phyloP scores from a whole-genome alignment of 2,329 filamentous ascomycete genomes.

The Ascochyta fabae region DNA sequence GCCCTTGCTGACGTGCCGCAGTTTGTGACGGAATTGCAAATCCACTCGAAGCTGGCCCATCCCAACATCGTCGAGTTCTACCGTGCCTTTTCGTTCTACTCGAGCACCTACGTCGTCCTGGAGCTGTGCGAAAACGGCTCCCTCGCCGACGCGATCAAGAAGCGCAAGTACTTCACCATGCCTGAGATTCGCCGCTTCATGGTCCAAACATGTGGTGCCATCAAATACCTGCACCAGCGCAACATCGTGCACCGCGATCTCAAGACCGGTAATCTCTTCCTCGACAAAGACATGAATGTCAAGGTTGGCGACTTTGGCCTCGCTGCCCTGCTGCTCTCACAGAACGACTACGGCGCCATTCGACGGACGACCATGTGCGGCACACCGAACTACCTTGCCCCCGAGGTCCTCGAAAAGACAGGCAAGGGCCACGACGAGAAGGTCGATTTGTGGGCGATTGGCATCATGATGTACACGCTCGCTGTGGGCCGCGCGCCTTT shows the following conservation, averaged over 20 bases:
- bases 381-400: slow-evolving; percentile 97
- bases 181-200: slow-evolving; percentile 94
- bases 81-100: slow-evolving; percentile 87
- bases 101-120: slow-evolving; percentile 89
- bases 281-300: slow-evolving; percentile 94
- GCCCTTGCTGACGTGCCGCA: slow-evolving; percentile 45
- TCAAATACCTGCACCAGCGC: slow-evolving; percentile 96
- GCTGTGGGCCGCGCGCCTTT: slow-evolving; percentile 96
- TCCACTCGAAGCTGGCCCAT: slow-evolving; percentile 97
- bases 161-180: slow-evolving; percentile 86
- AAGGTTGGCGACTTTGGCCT: slow-evolving; percentile 98
- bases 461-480: slow-evolving; percentile 98
- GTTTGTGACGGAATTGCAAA: slow-evolving; percentile 86
- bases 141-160: slow-evolving; percentile 97
- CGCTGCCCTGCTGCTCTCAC: slow-evolving; percentile 87
- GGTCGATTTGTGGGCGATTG: slow-evolving; percentile 97
- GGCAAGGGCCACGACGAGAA: slow-evolving; percentile 96
- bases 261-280: slow-evolving; percentile 97
- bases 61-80: slow-evolving; percentile 96
- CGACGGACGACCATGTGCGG: slow-evolving; percentile 93
- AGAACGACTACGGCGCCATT: slow-evolving; percentile 80
- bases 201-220: slow-evolving; percentile 92
- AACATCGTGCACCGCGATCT: slow-evolving; percentile 96
- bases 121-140: slow-evolving; percentile 96
- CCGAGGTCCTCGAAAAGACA: slow-evolving; percentile 92